Evolutionary conservation across 116 monocot species (phyloP), one percentile per base, ranked within the genome.

Genomic region (Cymodocea nodosa): DNA sequence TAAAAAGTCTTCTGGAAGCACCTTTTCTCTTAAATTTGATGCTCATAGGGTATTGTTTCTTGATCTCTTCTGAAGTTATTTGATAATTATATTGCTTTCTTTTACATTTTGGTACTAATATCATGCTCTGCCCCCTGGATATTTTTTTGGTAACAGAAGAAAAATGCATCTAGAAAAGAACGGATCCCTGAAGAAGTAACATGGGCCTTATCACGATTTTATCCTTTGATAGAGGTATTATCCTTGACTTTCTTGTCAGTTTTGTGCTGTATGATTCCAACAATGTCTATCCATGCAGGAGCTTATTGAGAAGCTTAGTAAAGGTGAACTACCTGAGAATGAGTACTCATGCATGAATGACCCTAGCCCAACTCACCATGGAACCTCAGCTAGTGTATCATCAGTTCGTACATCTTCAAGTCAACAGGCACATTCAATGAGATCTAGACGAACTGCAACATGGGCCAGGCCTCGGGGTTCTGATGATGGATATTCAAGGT

Each of bases 401-500:
- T 62, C 85, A 36, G 67, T 13, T 60, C 37, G 73, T 36, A 44
- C 66, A 49, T 59, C 78, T 49, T 64, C 77, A 63, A 64, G 50
- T 63, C 85, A 70, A 52, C 76, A 73, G 48, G 81, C 79, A 34
- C 81, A 83, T 8, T 94, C 89, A 36, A 81, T 82, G 82, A 84
- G 89, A 81, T 89, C 89, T 34, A 84, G 87, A 71, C 67, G 89
- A 50, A 84, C 88, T 61, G 81, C 85, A 30, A 84, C 86, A 62
- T 94, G 94, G 94, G 89, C 94, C 73, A 82, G 69, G 71, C 61
- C 82, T 44, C 81, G 78, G 15, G 72, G 59, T 68, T 94, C 87
- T 67, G 94, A 94, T 80, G 89, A 89, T 79, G 89, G 86, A 5
- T 82, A 76, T 74, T 94, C 94, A 49, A 89, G 87, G 94, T 94